These are phyloP conservation scores for Escovopsis sp. DNA, from an alignment of 2,329 filamentous ascomycete genomes.

Conservation along the genomic window DNA sequence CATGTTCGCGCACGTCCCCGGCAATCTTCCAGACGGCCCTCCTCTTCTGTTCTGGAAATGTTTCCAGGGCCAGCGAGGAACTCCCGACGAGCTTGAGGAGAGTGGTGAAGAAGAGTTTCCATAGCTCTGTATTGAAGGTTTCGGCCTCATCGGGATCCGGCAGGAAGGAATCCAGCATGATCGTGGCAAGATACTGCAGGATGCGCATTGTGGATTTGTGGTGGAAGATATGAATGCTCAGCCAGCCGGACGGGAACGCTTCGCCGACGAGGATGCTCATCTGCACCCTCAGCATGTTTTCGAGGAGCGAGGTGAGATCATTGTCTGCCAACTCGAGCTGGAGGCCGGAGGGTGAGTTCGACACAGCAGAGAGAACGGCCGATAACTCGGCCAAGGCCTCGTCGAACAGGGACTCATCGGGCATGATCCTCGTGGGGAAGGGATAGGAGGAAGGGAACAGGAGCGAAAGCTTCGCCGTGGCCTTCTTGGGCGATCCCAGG, in stretches of 20 bases:
- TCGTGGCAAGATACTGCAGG: constrained; percentile 64
- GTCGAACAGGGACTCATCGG: constrained; percentile 52
- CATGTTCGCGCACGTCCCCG: constrained; percentile 83
- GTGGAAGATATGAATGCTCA: constrained; percentile 86
- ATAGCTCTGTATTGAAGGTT: constrained; percentile 80
- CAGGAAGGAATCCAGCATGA: constrained; percentile 70
- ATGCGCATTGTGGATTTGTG: constrained; percentile 81
- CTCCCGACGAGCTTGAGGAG: constrained; percentile 81
- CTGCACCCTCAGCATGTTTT: constrained; percentile 68
- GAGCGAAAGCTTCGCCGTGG: constrained; percentile 60
- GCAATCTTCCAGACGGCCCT: constrained; percentile 98
- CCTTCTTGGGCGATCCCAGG: constrained; percentile 36
- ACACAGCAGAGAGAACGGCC: constrained; percentile 69
- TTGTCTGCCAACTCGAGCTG: constrained; percentile 63
- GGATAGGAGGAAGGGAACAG: constrained; percentile 85
- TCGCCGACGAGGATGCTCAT: constrained; percentile 81
- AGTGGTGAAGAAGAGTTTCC: constrained; percentile 86
- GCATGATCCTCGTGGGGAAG: constrained; percentile 60
- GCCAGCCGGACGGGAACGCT: constrained; percentile 78
- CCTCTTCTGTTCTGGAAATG: constrained; percentile 91
- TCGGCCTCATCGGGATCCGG: constrained; percentile 86
- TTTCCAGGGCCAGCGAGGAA: constrained; percentile 78
- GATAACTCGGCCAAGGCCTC: constrained; percentile 82
- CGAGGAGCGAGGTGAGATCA: constrained; percentile 60
- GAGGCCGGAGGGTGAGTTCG: constrained; percentile 55